Conservation (phyloP, 306 rosid genomes). For the Quercus parvula region DNA sequence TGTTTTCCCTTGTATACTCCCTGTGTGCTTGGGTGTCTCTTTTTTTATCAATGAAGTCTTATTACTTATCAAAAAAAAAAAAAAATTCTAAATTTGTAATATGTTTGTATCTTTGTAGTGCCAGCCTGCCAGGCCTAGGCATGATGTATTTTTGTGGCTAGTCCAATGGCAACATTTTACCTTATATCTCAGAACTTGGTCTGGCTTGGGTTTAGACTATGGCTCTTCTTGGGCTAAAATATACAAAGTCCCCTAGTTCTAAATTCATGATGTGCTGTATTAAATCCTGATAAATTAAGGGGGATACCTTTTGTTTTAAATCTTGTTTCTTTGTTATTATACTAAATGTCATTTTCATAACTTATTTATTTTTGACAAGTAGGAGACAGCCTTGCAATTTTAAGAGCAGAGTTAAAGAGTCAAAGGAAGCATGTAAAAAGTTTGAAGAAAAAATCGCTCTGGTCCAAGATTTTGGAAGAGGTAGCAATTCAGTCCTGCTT, state of each 20-base stretch:
- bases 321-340: slow-evolving; percentile 7
- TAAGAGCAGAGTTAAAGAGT: slow-evolving; percentile 89
- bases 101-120: background rate
- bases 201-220: background rate
- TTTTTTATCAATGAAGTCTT: no score
- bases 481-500: slow-evolving; percentile 45
- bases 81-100: background rate
- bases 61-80: no score
- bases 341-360: slow-evolving; percentile 5
- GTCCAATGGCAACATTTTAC: background rate
- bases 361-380: slow-evolving; percentile 26
- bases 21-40: no score
- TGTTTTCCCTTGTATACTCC: no score
- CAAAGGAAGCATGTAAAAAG: slow-evolving; percentile 90
- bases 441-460: slow-evolving; percentile 92
- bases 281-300: slow-evolving; percentile 9
- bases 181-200: background rate
- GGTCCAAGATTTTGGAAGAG: slow-evolving; percentile 98
- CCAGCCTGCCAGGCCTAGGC: background rate
- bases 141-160: background rate
- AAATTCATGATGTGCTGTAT: background rate
- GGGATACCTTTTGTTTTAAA: slow-evolving; percentile 7
- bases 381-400: slow-evolving; percentile 95
- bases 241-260: background rate
- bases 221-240: background rate